Evolutionary conservation across 495 filamentous ascomycete genomes (phyloP).

Genomic region (Xylaria flabelliformis): DNA sequence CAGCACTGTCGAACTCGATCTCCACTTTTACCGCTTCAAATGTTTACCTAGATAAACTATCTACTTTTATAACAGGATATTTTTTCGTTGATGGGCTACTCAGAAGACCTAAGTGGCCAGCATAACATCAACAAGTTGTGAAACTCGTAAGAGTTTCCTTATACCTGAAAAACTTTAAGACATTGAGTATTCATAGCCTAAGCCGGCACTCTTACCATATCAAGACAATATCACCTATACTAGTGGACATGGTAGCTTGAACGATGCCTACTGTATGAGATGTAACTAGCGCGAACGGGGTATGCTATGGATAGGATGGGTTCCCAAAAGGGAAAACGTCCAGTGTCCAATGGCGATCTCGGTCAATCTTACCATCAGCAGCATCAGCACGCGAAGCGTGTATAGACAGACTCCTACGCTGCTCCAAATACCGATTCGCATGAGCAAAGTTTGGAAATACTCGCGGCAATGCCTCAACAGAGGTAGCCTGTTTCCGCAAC

Average conservation of each 20-base stretch:
- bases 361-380: not conserved
- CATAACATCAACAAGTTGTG: not conserved
- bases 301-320: not conserved
- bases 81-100: not conserved
- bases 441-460: slow-evolving; percentile 5
- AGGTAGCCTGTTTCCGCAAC: slow-evolving; percentile 11
- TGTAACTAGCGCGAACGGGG: too few species aligned
- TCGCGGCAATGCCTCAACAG: slow-evolving; percentile 22
- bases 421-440: not conserved
- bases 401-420: not conserved
- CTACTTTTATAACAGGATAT: too few species aligned
- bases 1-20: not conserved
- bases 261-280: too few species aligned
- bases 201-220: not conserved
- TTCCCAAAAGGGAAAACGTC: not conserved
- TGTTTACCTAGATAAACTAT: not conserved
- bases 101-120: not conserved
- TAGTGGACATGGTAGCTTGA: not conserved
- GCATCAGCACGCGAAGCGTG: not conserved
- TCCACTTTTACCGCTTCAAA: not conserved
- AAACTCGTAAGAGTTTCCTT: not conserved
- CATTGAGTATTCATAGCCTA: not conserved
- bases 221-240: not conserved
- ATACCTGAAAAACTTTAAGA: not conserved
- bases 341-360: not conserved